These are phyloP conservation scores for Chenopodium suecicum DNA, from an alignment of 148 eudicot species.

Conservation along the genomic window DNA sequence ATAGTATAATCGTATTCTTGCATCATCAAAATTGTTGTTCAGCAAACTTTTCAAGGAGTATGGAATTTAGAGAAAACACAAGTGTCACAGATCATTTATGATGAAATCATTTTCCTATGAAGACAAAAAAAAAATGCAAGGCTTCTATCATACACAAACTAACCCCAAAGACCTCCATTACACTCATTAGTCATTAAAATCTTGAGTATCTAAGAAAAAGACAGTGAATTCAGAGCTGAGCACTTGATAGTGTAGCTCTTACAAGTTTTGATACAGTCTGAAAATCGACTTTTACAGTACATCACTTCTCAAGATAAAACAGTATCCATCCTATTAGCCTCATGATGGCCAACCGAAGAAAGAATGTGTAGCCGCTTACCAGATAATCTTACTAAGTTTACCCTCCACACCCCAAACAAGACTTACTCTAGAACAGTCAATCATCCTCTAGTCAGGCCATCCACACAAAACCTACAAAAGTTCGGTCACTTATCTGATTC, in stretches of 20 bases:
- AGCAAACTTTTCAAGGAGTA: background rate
- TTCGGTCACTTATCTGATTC: background rate
- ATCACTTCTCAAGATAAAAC: background rate
- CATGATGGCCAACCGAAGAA: background rate
- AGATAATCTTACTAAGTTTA: too few relatives aligned
- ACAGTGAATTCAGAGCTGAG: background rate
- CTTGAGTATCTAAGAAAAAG: background rate
- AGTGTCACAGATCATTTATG: background rate
- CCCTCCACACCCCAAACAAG: background rate
- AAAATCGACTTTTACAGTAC: background rate
- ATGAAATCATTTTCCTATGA: background rate
- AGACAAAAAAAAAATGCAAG: background rate
- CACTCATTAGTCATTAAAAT: background rate
- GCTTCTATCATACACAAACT: background rate
- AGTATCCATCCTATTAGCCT: background rate
- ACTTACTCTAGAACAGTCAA: background rate
- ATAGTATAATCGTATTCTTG: background rate
- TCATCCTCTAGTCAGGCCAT: background rate
- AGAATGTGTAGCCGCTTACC: background rate
- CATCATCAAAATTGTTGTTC: background rate
- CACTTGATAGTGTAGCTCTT: too few relatives aligned
- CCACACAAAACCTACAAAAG: background rate
- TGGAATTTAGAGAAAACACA: background rate
- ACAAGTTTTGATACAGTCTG: background rate
- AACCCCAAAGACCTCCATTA: background rate